Conservation (phyloP, 352 stramenopile species). For the Phytophthora vignae region DNA sequence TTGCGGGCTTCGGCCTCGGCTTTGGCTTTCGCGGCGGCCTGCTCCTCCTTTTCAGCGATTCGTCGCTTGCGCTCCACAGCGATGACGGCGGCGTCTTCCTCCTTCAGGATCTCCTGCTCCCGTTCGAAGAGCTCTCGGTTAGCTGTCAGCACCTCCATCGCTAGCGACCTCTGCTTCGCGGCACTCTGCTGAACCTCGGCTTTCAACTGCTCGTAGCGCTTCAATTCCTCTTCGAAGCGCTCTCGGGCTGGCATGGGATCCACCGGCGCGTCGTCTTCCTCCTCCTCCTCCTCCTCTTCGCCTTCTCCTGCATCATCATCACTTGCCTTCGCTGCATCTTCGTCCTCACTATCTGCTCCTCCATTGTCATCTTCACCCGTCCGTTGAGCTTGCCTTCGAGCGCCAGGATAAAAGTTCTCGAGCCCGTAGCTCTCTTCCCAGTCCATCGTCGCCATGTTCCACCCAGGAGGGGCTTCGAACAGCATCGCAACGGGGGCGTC, state of each 20-base stretch:
- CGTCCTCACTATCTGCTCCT: slow-evolving; percentile 5
- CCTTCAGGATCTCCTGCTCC: slow-evolving; percentile 56
- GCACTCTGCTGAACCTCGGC: slow-evolving; percentile 43
- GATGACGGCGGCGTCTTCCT: slow-evolving; percentile 61
- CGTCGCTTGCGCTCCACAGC: slow-evolving; percentile 53
- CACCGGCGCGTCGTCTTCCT: slow-evolving; percentile 27
- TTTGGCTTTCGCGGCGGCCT: slow-evolving; percentile 58
- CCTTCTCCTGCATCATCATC: slow-evolving; percentile 22
- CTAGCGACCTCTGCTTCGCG: slow-evolving; percentile 52
- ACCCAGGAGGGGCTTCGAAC: slow-evolving; percentile 65
- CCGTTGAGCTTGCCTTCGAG: background rate
- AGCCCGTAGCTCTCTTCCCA: slow-evolving; percentile 62
- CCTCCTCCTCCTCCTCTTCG: slow-evolving; percentile 22
- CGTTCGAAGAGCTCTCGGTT: slow-evolving; percentile 63
- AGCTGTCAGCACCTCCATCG: slow-evolving; percentile 71
- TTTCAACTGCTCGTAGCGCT: slow-evolving; percentile 39
- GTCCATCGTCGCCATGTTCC: slow-evolving; percentile 62
- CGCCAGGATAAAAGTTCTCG: slow-evolving; percentile 54
- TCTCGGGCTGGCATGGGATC: slow-evolving; percentile 58
- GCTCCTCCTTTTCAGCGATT: slow-evolving; percentile 52
- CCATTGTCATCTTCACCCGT: slow-evolving; percentile 19
- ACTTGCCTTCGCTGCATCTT: slow-evolving; percentile 1
- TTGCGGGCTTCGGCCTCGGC: slow-evolving; percentile 47
- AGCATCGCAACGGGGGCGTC: slow-evolving; percentile 60
- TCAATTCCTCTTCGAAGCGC: slow-evolving; percentile 51